Evolutionary conservation across 495 filamentous ascomycete genomes (phyloP), one percentile per base, ranked within the genome.

Genomic region (Penicillium herquei): DNA sequence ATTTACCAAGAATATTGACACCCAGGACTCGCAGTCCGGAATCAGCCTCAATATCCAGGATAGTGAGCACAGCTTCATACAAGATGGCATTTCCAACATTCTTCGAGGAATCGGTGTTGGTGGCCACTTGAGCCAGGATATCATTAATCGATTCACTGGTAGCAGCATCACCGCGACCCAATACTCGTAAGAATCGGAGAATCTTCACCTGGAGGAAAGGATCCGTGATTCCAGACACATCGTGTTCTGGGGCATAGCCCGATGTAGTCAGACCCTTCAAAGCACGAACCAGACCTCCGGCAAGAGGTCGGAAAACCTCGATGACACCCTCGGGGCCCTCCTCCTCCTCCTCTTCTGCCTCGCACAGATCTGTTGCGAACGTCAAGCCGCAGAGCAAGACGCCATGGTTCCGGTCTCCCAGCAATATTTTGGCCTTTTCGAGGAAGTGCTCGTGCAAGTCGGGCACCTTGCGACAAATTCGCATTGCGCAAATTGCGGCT

Each of bases 191-290:
- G 51, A 98, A 72, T 47, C 86, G 84, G 49, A 98, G 75, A 48
- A 98, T 91, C 79, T 97, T 98, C 71, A 96, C 91, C 70, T 98
- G 94, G 39, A 98, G 72, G 78, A 98, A 98, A n/a, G 94, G 94
- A 75, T 98, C 94, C 32, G 95, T 96, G 56, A 98, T 96, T 16
- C 94, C 94, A 12, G 92, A 95, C 10, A 98, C 94, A 67, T 98
- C 94, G 67, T 98, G 94, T 64, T 98, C 94, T 12, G 94, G 95
- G 6, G 94, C 92, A 74, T 98, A 98, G 35, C 95, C 95, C 17
- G 95, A 98, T 39, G 89, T 91, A 11, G 93, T 91, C 62, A 98
- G 72, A 3, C 87, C 85, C 79, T 97, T 98, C 63, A 98, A 68
- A 43, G 90, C 88, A 66, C 91, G 87, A 7, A 98, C 92, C n/a